Evolutionary conservation across 768 basidiomycete genomes (phyloP).

Genomic region (Pleurotus sapidus): DNA sequence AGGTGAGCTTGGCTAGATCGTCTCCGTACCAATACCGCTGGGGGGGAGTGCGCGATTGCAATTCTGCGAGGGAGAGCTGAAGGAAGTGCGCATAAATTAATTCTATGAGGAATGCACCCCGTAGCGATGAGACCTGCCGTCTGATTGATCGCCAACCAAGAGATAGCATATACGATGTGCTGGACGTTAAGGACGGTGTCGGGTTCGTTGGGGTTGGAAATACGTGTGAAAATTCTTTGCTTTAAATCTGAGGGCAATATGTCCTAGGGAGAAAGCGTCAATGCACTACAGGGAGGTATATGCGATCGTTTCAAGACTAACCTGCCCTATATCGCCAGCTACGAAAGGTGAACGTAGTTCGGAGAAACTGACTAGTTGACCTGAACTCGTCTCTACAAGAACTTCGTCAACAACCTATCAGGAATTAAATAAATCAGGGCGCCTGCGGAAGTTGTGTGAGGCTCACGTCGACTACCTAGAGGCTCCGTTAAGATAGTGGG

Average conservation of each 20-base stretch:
- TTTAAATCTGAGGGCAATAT: not conserved
- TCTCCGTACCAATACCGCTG: conserved; percentile 70
- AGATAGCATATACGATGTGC: conserved; percentile 76
- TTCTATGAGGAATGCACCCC: no score
- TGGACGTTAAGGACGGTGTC: conserved; percentile 72
- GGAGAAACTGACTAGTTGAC: conserved; percentile 66
- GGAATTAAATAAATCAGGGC: conserved; percentile 9
- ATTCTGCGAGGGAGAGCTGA: conserved; percentile 60
- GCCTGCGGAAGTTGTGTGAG: conserved; percentile 7
- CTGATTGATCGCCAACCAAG: conserved; percentile 90
- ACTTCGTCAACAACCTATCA: conserved; percentile 81
- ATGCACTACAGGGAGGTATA: not conserved
- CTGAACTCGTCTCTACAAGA: conserved; percentile 63
- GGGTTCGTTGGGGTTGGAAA: conserved; percentile 30
- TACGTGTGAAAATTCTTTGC: not conserved
- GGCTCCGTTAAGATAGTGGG: conserved; percentile 10
- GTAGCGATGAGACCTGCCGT: conserved; percentile 37
- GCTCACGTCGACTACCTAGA: conserved; percentile 74
- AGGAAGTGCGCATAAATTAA: not conserved
- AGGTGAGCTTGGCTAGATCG: conserved; percentile 60
- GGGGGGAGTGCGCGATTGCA: conserved; percentile 62
- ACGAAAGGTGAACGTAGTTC: conserved; percentile 75
- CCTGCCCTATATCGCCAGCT: conserved; percentile 75
- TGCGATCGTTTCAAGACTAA: conserved; percentile 29
- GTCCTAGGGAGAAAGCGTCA: conserved; percentile 9